Percentiles rank a stretch among this genome's conserved stretches.
phyloP scores from a whole-genome alignment of 331 rosid genomes.

The Acacia concinna region DNA sequence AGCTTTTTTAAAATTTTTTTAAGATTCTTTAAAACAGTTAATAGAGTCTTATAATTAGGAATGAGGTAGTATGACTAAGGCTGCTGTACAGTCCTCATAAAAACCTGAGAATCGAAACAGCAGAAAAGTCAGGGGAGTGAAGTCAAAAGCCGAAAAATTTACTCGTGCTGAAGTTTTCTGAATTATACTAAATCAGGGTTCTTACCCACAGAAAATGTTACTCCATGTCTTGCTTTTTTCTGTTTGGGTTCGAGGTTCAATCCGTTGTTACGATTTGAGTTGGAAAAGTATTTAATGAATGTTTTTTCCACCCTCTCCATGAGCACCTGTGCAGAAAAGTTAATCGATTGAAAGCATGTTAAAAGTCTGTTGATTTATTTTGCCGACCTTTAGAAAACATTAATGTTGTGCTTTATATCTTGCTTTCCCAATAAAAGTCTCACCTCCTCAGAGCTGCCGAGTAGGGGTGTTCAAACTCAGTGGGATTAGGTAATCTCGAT shows the following conservation, averaged over 20 bases:
- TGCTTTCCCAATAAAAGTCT: background rate
- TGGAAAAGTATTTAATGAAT: conserved; percentile 67
- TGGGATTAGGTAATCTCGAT: too few species aligned
- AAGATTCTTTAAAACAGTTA: too few species aligned
- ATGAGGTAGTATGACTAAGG: conserved; percentile 50
- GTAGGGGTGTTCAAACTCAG: too few species aligned
- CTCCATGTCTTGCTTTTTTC: conserved; percentile 57
- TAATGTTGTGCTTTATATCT: background rate
- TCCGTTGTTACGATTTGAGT: conserved; percentile 62
- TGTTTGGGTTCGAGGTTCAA: conserved; percentile 63
- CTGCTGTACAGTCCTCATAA: conserved; percentile 63
- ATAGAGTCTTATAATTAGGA: too few species aligned
- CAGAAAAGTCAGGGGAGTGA: conserved; percentile 16
- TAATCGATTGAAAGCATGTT: conserved; percentile 1
- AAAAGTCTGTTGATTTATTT: background rate
- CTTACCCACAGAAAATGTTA: conserved; percentile 61
- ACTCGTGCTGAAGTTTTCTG: background rate
- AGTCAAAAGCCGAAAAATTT: background rate
- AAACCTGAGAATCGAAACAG: conserved; percentile 49
- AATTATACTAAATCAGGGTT: background rate
- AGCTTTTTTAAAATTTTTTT: too few species aligned
- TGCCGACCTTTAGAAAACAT: background rate
- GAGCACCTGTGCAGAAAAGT: conserved; percentile 44
- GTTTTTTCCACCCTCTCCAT: conserved; percentile 71
- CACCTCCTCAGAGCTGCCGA: conserved; percentile 77